These are phyloP conservation scores for Leucosporidium scottii DNA, from an alignment of 768 basidiomycete genomes.

Conservation along the genomic window DNA sequence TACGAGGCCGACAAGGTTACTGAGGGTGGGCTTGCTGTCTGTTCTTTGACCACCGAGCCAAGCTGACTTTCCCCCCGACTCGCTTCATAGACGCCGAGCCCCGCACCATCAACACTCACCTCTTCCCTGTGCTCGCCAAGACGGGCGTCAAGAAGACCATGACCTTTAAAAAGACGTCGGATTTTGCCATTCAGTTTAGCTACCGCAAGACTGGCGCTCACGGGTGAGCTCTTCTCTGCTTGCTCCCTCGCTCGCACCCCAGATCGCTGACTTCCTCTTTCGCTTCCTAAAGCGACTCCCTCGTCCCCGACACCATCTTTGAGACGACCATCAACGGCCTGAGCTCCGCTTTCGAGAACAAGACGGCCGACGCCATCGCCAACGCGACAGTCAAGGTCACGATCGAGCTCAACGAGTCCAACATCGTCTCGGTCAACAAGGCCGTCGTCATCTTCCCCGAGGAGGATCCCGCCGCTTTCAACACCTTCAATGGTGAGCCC, in stretches of 20 bases:
- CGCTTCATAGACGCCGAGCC: constrained; percentile 42
- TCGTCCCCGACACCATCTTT: constrained; percentile 47
- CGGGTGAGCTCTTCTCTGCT: background rate
- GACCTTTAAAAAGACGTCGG: constrained; percentile 74
- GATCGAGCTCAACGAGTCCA: constrained; percentile 72
- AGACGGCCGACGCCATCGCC: constrained; percentile 70
- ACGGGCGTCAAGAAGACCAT: constrained; percentile 75
- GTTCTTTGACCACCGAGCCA: background rate
- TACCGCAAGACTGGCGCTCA: constrained; percentile 62
- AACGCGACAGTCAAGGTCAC: constrained; percentile 85
- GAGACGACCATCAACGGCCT: constrained; percentile 68
- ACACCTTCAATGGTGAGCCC: background rate
- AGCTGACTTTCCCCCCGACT: background rate
- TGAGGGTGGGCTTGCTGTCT: background rate
- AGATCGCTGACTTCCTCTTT: background rate
- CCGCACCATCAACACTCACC: constrained; percentile 63
- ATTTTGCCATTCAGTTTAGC: constrained; percentile 68
- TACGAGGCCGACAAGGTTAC: constrained; percentile 24
- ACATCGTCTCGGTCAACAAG: constrained; percentile 71
- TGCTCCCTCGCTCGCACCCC: background rate
- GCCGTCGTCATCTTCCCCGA: constrained; percentile 67
- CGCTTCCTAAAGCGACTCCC: background rate
- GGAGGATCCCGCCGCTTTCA: constrained; percentile 50
- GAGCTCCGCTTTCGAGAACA: constrained; percentile 65
- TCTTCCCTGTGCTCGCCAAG: constrained; percentile 74